Percentiles rank a stretch among this genome's conserved stretches.
These are phyloP conservation scores for Metroxylon sagu DNA, from an alignment of 176 grass and related monocot genomes.

Conservation along the genomic window DNA sequence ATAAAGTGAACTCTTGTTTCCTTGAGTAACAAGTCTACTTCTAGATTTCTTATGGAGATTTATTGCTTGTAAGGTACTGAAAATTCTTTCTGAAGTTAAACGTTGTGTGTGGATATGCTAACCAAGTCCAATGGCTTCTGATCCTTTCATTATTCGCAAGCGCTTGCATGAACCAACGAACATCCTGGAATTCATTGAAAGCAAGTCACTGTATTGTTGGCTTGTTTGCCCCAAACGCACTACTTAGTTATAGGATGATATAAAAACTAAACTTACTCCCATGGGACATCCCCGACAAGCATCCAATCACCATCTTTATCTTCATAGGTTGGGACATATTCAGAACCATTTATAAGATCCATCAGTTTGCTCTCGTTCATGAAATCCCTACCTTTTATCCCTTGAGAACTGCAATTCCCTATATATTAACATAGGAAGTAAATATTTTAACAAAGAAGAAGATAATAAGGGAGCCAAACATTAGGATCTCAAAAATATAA, in stretches of 20 bases:
- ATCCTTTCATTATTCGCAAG: conserved; percentile 21
- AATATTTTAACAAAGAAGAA: not conserved
- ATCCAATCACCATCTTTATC: conserved; percentile 21
- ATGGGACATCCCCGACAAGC: conserved; percentile 19
- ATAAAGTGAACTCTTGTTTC: too few relatives aligned
- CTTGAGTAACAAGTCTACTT: too few relatives aligned
- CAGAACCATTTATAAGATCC: conserved; percentile 10
- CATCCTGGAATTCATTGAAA: conserved; percentile 8
- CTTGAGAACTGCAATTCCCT: conserved; percentile 57
- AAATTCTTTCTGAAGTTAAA: too few relatives aligned
- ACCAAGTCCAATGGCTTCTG: conserved; percentile 16
- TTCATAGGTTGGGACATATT: conserved; percentile 19
- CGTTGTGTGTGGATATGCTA: not conserved
- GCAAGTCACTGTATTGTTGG: too few relatives aligned
- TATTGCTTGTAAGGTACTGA: too few relatives aligned
- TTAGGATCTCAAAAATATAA: too few relatives aligned
- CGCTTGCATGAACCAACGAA: conserved; percentile 20
- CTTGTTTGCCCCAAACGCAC: too few relatives aligned
- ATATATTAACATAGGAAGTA: conserved; percentile 1
- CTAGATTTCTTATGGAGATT: too few relatives aligned
- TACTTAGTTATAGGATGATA: not conserved
- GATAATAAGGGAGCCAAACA: too few relatives aligned
- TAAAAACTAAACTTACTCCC: conserved; percentile 10
- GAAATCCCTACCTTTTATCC: conserved; percentile 34
- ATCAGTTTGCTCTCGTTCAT: conserved; percentile 29